A percentile compares a stretch with the other conserved stretches of the same genome.
Evolutionary conservation across 75 land plant genomes (phyloP).

Genomic region (Pinus tabuliformis): DNA sequence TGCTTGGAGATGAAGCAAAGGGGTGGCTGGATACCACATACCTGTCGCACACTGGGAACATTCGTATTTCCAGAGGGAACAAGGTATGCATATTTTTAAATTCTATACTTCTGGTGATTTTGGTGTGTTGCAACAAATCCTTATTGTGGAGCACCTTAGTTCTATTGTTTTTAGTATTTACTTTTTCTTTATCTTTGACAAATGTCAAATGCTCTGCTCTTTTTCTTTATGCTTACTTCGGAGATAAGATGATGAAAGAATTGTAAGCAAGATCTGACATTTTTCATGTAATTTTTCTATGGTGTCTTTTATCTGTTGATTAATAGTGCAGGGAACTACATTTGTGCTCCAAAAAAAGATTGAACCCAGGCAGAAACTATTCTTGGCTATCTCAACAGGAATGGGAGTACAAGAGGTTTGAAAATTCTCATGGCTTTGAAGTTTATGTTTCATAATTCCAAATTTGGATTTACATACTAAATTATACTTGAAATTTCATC

Average conservation of each 20-base stretch:
- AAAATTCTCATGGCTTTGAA: neutral
- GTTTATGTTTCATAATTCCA: neutral
- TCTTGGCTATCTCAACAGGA: constrained; percentile 65
- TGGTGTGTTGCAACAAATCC: neutral
- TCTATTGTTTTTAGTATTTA: neutral
- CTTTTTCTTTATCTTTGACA: neutral
- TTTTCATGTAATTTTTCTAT: neutral
- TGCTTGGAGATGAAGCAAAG: constrained; percentile 98
- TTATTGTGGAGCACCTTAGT: neutral
- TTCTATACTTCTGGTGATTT: neutral
- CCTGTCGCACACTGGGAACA: constrained; percentile 69
- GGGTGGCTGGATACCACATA: constrained; percentile 99
- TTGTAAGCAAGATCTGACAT: neutral
- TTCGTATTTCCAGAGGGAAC: constrained; percentile 92
- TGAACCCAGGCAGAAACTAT: constrained; percentile 75
- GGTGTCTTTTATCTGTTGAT: constrained; percentile 6
- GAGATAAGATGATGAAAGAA: neutral
- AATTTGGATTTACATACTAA: neutral
- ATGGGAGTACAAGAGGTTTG: constrained; percentile 54
- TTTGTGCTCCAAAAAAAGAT: constrained; percentile 91
- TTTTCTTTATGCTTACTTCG: neutral
- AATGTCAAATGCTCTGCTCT: neutral
- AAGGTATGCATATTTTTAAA: constrained; percentile 46
- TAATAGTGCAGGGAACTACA: constrained; percentile 94
- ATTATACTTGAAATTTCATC: neutral